Evolutionary conservation across 305 asterid genomes (phyloP).

Genomic region (Andrographis paniculata): DNA sequence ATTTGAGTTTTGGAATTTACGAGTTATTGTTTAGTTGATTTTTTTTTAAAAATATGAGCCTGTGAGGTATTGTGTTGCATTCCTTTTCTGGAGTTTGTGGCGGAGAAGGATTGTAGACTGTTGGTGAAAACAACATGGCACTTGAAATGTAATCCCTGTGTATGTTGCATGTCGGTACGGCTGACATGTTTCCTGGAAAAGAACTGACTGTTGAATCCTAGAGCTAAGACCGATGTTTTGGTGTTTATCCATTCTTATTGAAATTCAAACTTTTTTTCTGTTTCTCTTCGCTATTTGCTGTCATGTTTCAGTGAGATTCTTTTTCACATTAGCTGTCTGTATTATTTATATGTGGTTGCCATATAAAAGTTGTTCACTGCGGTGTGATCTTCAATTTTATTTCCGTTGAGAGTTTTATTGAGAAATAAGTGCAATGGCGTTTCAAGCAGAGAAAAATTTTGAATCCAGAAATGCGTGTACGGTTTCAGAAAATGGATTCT

Average conservation of each 20-base stretch:
- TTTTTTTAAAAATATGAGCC: background rate
- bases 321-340: constrained; percentile 14
- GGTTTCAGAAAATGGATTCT: constrained; percentile 7
- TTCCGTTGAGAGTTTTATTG: background rate
- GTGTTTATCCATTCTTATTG: background rate
- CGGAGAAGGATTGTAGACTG: background rate
- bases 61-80: background rate
- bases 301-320: constrained; percentile 20
- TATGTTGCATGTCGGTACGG: constrained; percentile 7
- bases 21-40: background rate
- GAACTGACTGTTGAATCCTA: too few species aligned
- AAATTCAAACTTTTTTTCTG: too few species aligned
- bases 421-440: background rate
- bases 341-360: background rate
- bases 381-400: background rate
- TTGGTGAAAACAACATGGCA: background rate
- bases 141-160: background rate
- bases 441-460: background rate
- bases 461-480: constrained; percentile 1
- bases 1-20: background rate
- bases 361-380: constrained; percentile 6
- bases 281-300: too few species aligned
- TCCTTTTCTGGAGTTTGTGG: background rate
- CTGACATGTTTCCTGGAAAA: background rate
- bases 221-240: background rate